Conservation (phyloP, 192 early-diverging fungal species). For the Phycomyces nitens region DNA sequence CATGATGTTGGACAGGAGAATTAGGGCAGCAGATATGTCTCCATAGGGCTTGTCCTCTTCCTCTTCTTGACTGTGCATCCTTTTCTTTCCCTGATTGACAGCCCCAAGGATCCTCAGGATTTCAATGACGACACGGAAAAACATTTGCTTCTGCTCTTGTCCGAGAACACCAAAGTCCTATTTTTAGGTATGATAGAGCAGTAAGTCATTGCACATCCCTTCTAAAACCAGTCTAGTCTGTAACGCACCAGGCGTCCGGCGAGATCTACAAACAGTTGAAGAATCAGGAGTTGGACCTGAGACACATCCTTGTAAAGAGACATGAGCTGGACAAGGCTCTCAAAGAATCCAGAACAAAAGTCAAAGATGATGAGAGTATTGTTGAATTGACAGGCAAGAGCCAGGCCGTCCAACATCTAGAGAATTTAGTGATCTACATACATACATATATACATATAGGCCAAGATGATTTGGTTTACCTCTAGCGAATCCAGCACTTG, state of each 20-base stretch:
- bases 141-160: constrained; percentile 42
- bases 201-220: no score
- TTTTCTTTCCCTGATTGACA: constrained; percentile 46
- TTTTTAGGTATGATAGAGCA: neutral
- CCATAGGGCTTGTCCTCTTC: constrained; percentile 65
- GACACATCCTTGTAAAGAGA: constrained; percentile 59
- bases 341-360: constrained; percentile 54
- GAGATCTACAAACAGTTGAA: constrained; percentile 55
- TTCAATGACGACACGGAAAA: constrained; percentile 45
- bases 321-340: constrained; percentile 60
- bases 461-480: constrained; percentile 34
- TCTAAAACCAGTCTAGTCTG: no score
- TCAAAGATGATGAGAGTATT: constrained; percentile 60
- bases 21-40: constrained; percentile 59
- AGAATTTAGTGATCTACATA: neutral
- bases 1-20: constrained; percentile 57
- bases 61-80: constrained; percentile 38
- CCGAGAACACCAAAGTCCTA: constrained; percentile 40
- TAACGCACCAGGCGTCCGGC: constrained; percentile 39
- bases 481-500: constrained; percentile 65
- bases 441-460: neutral
- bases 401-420: constrained; percentile 78
- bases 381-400: constrained; percentile 57
- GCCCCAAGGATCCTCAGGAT: constrained; percentile 56
- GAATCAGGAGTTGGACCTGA: constrained; percentile 63